Evolutionary conservation across 163 green algal species (phyloP), one percentile per base, ranked within the genome.

Genomic region (Scenedesmus sp.): DNA sequence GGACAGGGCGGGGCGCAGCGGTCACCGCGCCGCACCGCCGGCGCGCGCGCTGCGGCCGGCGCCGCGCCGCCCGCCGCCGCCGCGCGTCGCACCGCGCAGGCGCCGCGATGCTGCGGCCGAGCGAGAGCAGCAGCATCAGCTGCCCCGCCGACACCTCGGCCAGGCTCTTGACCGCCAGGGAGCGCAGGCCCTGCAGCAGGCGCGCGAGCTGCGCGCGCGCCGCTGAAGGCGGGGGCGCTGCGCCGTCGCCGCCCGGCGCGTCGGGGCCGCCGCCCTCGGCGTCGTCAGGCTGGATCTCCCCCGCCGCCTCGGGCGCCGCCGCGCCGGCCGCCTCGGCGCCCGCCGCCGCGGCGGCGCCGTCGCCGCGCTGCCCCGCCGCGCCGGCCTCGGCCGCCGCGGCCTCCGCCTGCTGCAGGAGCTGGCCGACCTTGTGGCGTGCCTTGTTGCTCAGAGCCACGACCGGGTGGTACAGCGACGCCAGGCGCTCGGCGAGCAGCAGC

Each of bases 401-500:
- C 33, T 70, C 57, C 64, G n/a, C n/a, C n/a, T n/a, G n/a, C n/a
- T 75, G 47, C 22, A 67, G 73, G 47, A 81, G n/a, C 50, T 75
- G 73, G 0, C 20, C 9, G 20, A 31, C 62, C 33, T 75, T 81
- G 48, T 66, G 26, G 28, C 22, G 58, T 1, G 60, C 62, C 44
- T 74, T 75, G 45, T 60, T 74, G 56, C 62, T 66, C 39, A 81
- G 24, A 1, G 60, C 73, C 18, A 3, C 42, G 1, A 81, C 63
- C 26, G 82, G 82, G 20, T 76, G 45, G 53, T 85, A 87, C 70
- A 85, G 71, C 26, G 71, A 36, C 2, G 31, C 58, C 50, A 87
- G 15, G 2, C 42, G 45, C 29, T 87, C 77, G 48, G 66, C 33
- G 0, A 48, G 3, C 69, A 50, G 20, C 22, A 33, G 24, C 62